Conservation (phyloP, 2,329 filamentous ascomycete genomes). For the Ophiostoma perfectum region DNA sequence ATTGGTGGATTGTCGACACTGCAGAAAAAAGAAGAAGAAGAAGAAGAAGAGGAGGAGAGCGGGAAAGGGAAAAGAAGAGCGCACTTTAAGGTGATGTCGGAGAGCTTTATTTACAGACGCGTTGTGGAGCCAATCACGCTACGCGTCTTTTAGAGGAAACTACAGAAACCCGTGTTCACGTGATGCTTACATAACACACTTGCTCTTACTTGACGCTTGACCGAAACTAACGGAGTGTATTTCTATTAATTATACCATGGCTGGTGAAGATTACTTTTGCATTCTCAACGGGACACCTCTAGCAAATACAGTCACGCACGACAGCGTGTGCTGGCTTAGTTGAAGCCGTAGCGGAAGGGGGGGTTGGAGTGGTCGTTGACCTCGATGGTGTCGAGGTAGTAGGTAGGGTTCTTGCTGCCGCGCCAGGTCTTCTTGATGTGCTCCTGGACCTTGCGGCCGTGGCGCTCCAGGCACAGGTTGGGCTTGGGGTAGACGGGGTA, state of each 20-base stretch:
- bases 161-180: not conserved
- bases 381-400: constrained; percentile 31
- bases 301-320: not conserved
- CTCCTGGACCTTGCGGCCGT: constrained; percentile 28
- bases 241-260: too few relatives aligned
- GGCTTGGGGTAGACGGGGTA: constrained; percentile 31
- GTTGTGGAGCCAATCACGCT: constrained; percentile 22
- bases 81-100: not conserved
- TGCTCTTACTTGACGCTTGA: too few relatives aligned
- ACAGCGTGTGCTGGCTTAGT: constrained; percentile 1
- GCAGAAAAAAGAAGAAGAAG: not conserved
- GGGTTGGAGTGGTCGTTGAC: constrained; percentile 31
- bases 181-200: not conserved
- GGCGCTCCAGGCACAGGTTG: constrained; percentile 29
- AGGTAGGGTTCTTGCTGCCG: constrained; percentile 27
- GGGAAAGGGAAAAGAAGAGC: not conserved
- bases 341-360: constrained; percentile 27
- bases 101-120: constrained; percentile 10
- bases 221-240: too few relatives aligned
- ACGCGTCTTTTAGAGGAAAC: constrained; percentile 2
- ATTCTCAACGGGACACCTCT: not conserved
- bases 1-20: constrained; percentile 5
- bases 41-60: constrained; percentile 10
- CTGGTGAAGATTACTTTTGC: too few relatives aligned
- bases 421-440: constrained; percentile 28